These are phyloP conservation scores for Laguncularia racemosa DNA, from an alignment of 345 rosid genomes.

Conservation along the genomic window DNA sequence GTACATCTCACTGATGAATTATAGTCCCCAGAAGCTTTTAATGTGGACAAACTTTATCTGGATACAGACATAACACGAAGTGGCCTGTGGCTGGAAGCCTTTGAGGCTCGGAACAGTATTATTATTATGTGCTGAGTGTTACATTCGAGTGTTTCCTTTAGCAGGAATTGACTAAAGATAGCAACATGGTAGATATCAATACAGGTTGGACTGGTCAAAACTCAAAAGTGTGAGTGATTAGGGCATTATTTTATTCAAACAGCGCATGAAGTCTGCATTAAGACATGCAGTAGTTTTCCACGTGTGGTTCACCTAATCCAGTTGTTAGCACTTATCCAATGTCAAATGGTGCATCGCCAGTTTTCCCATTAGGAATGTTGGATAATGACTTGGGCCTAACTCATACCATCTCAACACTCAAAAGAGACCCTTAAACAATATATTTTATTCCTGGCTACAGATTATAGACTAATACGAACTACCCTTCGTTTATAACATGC, in stretches of 20 bases:
- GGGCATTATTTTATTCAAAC: slow-evolving; percentile 5
- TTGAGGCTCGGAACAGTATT: too few species aligned
- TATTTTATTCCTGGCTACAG: slow-evolving; percentile 5
- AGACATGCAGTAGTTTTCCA: slow-evolving; percentile 54
- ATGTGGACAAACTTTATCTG: too few species aligned
- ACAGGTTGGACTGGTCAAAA: slow-evolving; percentile 20
- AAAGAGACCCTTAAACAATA: slow-evolving; percentile 1
- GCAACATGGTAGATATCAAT: slow-evolving; percentile 7
- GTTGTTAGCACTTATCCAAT: slow-evolving; percentile 26
- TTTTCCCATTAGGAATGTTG: slow-evolving; percentile 19
- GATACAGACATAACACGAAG: too few species aligned
- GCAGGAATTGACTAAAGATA: slow-evolving; percentile 17
- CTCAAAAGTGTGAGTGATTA: not conserved
- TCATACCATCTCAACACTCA: slow-evolving; percentile 13
- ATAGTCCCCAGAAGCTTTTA: not conserved
- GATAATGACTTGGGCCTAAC: slow-evolving; percentile 46
- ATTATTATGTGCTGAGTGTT: too few species aligned
- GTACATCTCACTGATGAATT: too few species aligned
- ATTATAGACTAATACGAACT: not conserved
- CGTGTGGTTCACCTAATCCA: slow-evolving; percentile 73
- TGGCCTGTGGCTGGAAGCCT: too few species aligned
- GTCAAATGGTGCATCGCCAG: slow-evolving; percentile 39
- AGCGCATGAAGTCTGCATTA: slow-evolving; percentile 28
- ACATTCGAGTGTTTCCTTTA: slow-evolving; percentile 8
- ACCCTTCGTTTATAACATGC: too few species aligned